Percentiles rank a stretch among this genome's conserved stretches.
phyloP scores from a whole-genome alignment of 164 flowering plant genomes.

The Annona cherimola region DNA sequence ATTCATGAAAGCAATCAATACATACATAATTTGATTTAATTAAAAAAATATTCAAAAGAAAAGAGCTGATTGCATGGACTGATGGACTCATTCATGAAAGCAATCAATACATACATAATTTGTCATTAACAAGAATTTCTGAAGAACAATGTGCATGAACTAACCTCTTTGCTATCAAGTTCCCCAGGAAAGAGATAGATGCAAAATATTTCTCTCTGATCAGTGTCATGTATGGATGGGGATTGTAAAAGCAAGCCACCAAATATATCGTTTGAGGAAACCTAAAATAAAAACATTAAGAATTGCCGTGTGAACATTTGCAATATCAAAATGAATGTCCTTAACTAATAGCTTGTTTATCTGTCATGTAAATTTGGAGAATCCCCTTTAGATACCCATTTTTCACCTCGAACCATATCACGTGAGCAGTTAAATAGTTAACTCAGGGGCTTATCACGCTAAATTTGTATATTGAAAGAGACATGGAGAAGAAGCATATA shows the following conservation, averaged over 20 bases:
- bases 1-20: no score
- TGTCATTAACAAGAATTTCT: neutral
- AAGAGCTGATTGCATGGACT: no score
- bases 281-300: conserved; percentile 27
- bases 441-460: no score
- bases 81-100: no score
- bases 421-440: no score
- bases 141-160: neutral
- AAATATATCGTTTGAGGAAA: conserved; percentile 43
- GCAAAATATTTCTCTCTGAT: conserved; percentile 79
- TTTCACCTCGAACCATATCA: no score
- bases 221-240: conserved; percentile 55
- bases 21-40: neutral
- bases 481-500: neutral
- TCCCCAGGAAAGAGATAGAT: conserved; percentile 66
- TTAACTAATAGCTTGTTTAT: neutral
- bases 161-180: conserved; percentile 41
- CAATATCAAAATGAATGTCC: neutral
- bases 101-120: no score
- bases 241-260: conserved; percentile 76
- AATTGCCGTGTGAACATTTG: neutral
- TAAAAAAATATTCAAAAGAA: no score
- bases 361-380: neutral
- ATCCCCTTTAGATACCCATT: neutral
- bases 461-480: no score